Base-by-base conservation (phyloP, 345 rosid species). In the Xanthoceras sorbifolium region DNA sequence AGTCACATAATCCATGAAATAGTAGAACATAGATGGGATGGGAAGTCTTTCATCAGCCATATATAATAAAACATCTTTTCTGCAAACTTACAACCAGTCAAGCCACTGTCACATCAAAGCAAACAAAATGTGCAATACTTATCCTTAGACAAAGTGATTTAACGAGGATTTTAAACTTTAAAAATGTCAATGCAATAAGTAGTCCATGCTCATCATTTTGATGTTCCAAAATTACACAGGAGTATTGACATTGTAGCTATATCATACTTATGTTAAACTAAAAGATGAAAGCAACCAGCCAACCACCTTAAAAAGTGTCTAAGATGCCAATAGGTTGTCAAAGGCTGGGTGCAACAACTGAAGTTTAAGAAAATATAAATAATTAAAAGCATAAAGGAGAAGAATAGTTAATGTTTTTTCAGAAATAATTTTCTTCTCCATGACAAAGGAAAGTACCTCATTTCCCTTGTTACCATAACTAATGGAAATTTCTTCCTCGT, bases 401-500 rank as follows among this genome's bases (percentile, higher is more conserved):
- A 26, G 54, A 73, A 31, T 10, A 17, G 23, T 70, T 17, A 3
- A 2, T 31, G 23, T 26, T 12, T 23, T 50, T 9, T 61, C 55
- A 48, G 77, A 57, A 62, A 77, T 32, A 26, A 15, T 28, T 20
- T 32, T 25, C 40, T 26, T 62, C 50, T 69, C 59, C 78, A 34
- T 32, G 18, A 63, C 74, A 61, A 52, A 18, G 66, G 4, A n/a
- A 67, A 71, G 76, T 89, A 95, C 99, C 97, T 95, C 98, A 82
- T 95, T 95, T 75, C 99, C 98, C 86, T 93, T 95, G 90, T 85
- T 87, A 60, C 99, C 98, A 83, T 93, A 95, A 85, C 97, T 93
- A 71, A 95, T 95, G 60, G 85, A 81, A 76, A 95, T 86, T 90
- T 93, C 98, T 79, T 87, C 89, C 81, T 81, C 87, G 20, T 59